Evolutionary conservation across 2,329 filamentous ascomycete species (phyloP), one percentile per base, ranked within the genome.

Genomic region (Alternaria brassicae): DNA sequence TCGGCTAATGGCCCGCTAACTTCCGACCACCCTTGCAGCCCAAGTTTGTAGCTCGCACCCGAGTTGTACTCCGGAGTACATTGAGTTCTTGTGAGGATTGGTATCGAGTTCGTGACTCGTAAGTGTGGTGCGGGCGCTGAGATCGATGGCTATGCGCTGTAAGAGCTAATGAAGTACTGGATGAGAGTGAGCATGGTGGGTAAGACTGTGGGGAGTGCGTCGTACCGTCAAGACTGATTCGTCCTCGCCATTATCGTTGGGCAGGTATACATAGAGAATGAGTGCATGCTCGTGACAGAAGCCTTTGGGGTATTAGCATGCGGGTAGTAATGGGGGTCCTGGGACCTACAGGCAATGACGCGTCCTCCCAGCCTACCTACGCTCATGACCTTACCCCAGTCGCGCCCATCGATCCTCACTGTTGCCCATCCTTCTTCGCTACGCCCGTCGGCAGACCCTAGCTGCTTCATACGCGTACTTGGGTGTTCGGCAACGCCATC

Each of bases 381-480:
- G 76, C 92, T 96, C 66, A 99, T 83, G n/a, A 98, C 94, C 67
- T 87, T 88, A 30, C 92, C 92, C 94, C 95, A 98, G 76, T 99
- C 95, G 76, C 88, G 90, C 32, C 93, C 95, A 79, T 98, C 95
- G 23, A 98, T 93, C 53, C 91, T 85, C 34, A 98, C 94, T 23
- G 87, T 92, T 1, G 93, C 92, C 92, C 94, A 98, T 44, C 88
- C 88, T 61, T 92, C 88, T 13, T 93, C 91, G 13, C 91, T 91
- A 19, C 87, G 88, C 53, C 88, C 84, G 60, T 84, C 81, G 0
- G 83, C 80, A 41, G 79, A 81, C 5, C 83, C 83, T 1, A 86
- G 68, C 51, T 79, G 86, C 67, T 87, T 88, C 83, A 96, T 94
- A 59, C 83, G 84, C 51, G 92, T 92, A 76, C 89, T 93, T 0